Base-by-base conservation (phyloP, 441 rosid genomes). In the Melastoma candidum region DNA sequence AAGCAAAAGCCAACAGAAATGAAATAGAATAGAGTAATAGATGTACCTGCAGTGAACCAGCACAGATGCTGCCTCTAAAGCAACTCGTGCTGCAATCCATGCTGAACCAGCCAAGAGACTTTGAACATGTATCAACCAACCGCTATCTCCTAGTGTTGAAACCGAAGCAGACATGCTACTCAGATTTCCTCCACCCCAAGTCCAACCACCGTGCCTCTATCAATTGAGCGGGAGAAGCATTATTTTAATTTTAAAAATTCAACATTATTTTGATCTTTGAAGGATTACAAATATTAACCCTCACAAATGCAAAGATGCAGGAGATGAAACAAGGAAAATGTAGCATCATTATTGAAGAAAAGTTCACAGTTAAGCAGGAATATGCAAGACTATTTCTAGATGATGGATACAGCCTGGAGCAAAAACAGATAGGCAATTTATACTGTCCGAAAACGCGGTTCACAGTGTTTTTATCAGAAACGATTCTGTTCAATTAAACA, bases 81-180 rank as follows among this genome's bases (percentile, higher is more conserved):
- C 95, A 73, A 94, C 79, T 46, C 83, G 97, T 46, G 95, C 99
- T 63, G 92, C 95, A 66, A 94, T 94, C 97, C 99, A 94, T 61
- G 95, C 96, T 54, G 92, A 85, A 68, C 99, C 96, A 73, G 99
- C 97, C 78, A 94, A 77, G 66, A 94, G 75, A 71, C 79, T 87
- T 72, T 94, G 99, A 54, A 94, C 81, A 75, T 90, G 99, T 70
- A 75, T 85, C 69, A 94, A 76, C 99, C 99, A 94, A 71, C 96
- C 96, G 74, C 92, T 87, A 49, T 94, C 97, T 60, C 99, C 99
- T 17, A 90, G 92, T 51, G 95, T 79, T 53, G 99, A 82, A 57
- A 94, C 99, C 66, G 99, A 94, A 64, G 97, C 99, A 66, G 99
- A 94, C 99, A 94, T 94, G 71, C 97, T 94, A 71, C 97, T 94